phyloP scores from a whole-genome alignment of 2,329 filamentous ascomycete species.

The Zymoseptoria brevis region DNA sequence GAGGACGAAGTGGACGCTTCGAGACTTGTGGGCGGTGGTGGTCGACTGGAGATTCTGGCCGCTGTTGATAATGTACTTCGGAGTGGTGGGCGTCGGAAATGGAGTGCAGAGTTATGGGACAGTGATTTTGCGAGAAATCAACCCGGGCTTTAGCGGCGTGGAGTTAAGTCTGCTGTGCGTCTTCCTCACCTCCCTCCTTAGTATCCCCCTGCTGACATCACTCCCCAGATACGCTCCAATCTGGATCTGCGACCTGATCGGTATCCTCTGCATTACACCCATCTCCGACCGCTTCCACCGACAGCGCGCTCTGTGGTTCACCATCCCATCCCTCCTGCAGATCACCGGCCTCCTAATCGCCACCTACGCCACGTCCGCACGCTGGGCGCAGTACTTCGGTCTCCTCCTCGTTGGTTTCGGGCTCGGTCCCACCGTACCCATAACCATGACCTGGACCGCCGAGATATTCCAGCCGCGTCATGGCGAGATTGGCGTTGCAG shows the following conservation, averaged over 20 bases:
- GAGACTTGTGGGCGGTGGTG: constrained; percentile 62
- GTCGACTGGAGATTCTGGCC: constrained; percentile 87
- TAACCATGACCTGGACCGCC: constrained; percentile 88
- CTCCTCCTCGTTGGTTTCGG: constrained; percentile 87
- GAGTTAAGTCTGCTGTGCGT: constrained; percentile 76
- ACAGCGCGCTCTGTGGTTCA: constrained; percentile 74
- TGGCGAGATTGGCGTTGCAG: constrained; percentile 82
- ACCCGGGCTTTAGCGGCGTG: constrained; percentile 63
- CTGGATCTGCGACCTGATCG: constrained; percentile 64
- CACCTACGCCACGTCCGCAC: constrained; percentile 60
- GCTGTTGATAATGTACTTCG: constrained; percentile 84
- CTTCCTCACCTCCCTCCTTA: constrained; percentile 36
- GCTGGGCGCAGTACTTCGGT: constrained; percentile 80
- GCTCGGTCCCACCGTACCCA: constrained; percentile 81
- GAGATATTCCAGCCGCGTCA: constrained; percentile 86
- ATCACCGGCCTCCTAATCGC: constrained; percentile 73
- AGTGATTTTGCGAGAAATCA: constrained; percentile 74
- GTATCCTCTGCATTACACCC: constrained; percentile 77
- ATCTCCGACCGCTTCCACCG: constrained; percentile 80
- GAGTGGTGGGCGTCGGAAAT: constrained; percentile 85
- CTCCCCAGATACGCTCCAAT: constrained; percentile 36
- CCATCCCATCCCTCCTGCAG: constrained; percentile 64
- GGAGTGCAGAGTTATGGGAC: constrained; percentile 83
- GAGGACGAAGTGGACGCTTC: constrained; percentile 61
- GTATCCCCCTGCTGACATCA: neutral